Percentiles rank a stretch among this genome's conserved stretches.
Evolutionary conservation across 257 asterid species (phyloP).

Genomic region (Solanum chmielewskii): DNA sequence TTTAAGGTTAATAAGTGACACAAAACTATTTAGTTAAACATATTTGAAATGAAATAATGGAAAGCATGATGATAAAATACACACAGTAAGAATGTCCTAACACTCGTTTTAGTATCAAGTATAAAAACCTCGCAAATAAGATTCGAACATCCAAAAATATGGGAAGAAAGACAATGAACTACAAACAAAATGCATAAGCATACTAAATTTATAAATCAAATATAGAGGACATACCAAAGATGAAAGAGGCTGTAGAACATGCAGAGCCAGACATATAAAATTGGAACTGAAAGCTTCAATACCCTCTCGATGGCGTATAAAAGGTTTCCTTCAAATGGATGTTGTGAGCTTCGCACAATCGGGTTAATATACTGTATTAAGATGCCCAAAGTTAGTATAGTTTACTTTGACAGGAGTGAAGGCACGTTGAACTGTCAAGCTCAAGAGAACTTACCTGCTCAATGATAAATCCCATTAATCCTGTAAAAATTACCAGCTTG

Average conservation of each 20-base stretch:
- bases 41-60: background rate
- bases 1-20: background rate
- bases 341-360: conserved; percentile 82
- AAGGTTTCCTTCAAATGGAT: conserved; percentile 85
- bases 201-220: background rate
- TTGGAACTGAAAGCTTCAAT: conserved; percentile 96
- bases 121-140: background rate
- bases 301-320: conserved; percentile 86
- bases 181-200: background rate
- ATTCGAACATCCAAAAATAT: background rate
- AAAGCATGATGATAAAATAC: background rate
- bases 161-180: background rate
- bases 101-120: background rate
- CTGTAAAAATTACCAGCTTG: conserved; percentile 80
- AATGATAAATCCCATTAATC: conserved; percentile 81
- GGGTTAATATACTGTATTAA: conserved; percentile 90
- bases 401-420: background rate
- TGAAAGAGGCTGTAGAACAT: conserved; percentile 95
- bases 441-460: conserved; percentile 62
- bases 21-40: background rate
- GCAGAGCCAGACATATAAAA: conserved; percentile 98
- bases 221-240: conserved; percentile 65
- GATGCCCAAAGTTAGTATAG: conserved; percentile 3
- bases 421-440: background rate
- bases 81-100: background rate